Conservation (phyloP, 176 grass and related monocot genomes). For the Musa acuminata region DNA sequence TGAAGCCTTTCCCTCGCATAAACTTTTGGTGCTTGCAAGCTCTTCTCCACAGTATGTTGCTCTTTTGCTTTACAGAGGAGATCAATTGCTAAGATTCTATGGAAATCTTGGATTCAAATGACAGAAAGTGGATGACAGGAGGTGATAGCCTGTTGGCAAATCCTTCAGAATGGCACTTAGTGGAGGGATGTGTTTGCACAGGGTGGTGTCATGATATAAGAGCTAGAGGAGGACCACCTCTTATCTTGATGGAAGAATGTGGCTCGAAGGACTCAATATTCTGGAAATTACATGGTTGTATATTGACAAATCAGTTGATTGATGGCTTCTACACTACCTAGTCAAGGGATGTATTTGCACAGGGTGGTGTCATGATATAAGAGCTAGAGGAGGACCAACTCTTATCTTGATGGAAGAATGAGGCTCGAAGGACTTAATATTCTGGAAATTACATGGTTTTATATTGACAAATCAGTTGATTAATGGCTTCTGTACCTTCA, state of each 20-base stretch:
- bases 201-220: background rate
- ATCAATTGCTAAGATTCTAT: too few species aligned
- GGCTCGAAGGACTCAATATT: too few species aligned
- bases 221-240: background rate
- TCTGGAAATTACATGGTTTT: too few species aligned
- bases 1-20: constrained; percentile 27
- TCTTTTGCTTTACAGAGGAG: background rate
- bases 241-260: background rate
- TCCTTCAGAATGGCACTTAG: background rate
- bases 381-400: background rate
- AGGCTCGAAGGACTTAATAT: too few species aligned
- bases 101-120: background rate
- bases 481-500: too few species aligned
- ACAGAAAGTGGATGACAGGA: background rate
- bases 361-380: constrained; percentile 4
- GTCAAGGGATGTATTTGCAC: background rate
- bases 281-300: too few species aligned
- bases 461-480: too few species aligned
- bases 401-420: background rate
- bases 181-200: background rate
- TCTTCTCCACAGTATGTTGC: background rate
- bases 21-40: background rate
- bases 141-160: background rate
- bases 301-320: too few species aligned
- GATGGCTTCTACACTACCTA: too few species aligned